Percentiles rank a stretch among this genome's conserved stretches.
Evolutionary conservation across 306 rosid genomes (phyloP).

Genomic region (Delonix regia): DNA sequence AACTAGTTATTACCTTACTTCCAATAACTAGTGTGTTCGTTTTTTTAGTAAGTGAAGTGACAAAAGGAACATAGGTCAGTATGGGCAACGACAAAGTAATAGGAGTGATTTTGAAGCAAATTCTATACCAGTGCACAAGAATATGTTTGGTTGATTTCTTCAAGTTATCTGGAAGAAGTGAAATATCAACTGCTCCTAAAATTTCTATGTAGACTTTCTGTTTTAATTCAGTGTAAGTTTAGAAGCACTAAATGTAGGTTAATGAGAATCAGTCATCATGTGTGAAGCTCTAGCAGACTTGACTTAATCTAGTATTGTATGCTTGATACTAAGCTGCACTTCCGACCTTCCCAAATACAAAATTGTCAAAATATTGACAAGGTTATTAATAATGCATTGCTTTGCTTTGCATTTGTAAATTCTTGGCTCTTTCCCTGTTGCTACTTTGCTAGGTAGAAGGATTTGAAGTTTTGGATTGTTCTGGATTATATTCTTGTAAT

Average conservation of each 20-base stretch:
- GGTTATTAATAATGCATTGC: background rate
- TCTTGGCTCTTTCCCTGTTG: background rate
- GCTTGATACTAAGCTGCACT: background rate
- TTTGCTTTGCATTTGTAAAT: background rate
- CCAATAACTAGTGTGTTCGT: no score
- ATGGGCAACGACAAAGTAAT: background rate
- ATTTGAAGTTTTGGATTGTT: background rate
- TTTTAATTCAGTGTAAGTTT: background rate
- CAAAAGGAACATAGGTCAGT: background rate
- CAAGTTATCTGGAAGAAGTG: background rate
- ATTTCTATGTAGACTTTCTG: background rate
- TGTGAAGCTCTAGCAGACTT: conserved; percentile 2
- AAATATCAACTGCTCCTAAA: background rate
- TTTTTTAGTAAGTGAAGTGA: background rate
- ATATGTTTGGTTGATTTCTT: background rate
- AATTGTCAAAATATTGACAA: background rate
- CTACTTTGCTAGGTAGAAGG: background rate
- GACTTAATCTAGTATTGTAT: background rate
- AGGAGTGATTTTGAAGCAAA: background rate
- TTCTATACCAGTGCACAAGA: background rate
- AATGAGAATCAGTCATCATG: background rate
- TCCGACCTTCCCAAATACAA: background rate
- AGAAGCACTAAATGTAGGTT: background rate
- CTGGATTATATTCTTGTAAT: background rate
- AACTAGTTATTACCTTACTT: background rate